Evolutionary conservation across 768 basidiomycete species (phyloP), one percentile per base, ranked within the genome.

Genomic region (Russula brevipes): DNA sequence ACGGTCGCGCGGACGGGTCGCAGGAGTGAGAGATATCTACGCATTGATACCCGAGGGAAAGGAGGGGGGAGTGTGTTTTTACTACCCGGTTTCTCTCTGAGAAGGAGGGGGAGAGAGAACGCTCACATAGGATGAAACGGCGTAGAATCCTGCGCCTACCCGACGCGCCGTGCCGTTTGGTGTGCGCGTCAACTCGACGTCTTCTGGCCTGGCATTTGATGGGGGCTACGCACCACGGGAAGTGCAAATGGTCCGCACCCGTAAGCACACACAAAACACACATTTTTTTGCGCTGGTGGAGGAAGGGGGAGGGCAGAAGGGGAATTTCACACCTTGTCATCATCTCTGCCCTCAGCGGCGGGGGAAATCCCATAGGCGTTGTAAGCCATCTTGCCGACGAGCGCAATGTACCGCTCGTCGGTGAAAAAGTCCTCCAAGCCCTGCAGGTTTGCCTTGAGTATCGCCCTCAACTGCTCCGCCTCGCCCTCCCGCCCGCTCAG

Each of bases 301-400:
- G 24, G 24, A 1, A 24, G 24, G 24, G 24, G 24, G 24, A 24
- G 24, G 24, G 24, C 24, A 54, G 24, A 30, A 6, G 51, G 24
- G 31, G 47, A 55, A 76, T 62, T 14, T 41, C 61, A 16, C 51
- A 91, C 91, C 81, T 82, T 89, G 69, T 89, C 83, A 24, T 24
- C 24, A 64, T 84, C 81, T 35, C 91, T 78, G 19, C 89, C 90
- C 36, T 79, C 81, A 57, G 76, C 79, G 24, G 24, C 24, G 67
- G 79, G 86, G 72, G 78, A 84, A 55, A 94, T 83, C 60, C 91
- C 91, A 69, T 84, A 88, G 3, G 84, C 79, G 68, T 93, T 93
- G 73, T 91, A 92, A 3, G 78, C 74, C 78, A 93, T 85, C 72
- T 85, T 90, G 17, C 88, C 88, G 45, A 82, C 72, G 53, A 88